These are phyloP conservation scores for Thraustochytrium striatum DNA, from an alignment of 352 stramenopile genomes.

Conservation along the genomic window DNA sequence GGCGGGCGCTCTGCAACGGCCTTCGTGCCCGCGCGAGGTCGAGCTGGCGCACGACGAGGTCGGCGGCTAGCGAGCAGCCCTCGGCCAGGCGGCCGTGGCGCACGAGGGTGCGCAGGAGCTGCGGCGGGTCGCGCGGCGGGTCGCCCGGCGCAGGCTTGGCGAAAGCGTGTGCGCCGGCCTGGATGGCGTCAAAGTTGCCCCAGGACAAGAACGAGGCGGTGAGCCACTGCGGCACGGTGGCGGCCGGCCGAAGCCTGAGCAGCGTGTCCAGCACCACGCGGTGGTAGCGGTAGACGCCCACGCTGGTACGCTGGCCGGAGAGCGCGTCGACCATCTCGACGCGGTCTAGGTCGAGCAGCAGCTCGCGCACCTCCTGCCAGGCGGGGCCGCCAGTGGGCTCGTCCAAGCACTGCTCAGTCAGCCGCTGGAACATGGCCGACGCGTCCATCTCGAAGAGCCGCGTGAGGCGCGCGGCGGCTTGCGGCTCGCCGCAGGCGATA, in stretches of 20 bases:
- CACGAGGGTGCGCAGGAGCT: slow-evolving; percentile 10
- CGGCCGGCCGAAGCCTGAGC: not conserved
- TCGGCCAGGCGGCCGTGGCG: not conserved
- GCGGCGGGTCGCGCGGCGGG: not conserved
- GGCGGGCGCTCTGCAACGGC: too few species aligned
- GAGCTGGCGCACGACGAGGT: slow-evolving; percentile 2
- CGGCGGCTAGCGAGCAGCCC: not conserved
- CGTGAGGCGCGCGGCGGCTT: slow-evolving; percentile 1
- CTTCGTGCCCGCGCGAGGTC: too few species aligned
- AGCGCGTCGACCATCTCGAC: not conserved
- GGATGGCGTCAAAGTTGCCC: slow-evolving; percentile 13
- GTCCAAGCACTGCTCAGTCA: slow-evolving; percentile 2
- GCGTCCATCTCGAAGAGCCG: slow-evolving; percentile 35
- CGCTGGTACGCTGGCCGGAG: not conserved
- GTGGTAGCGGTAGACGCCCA: slow-evolving; percentile 18
- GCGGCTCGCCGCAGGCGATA: not conserved
- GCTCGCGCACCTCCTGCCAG: not conserved
- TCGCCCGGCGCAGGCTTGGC: not conserved
- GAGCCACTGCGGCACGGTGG: slow-evolving; percentile 29
- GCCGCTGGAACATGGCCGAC: not conserved
- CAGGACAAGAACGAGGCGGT: not conserved
- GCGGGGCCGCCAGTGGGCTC: not conserved
- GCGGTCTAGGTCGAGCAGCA: not conserved
- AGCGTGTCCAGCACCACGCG: slow-evolving; percentile 30
- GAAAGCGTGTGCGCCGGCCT: slow-evolving; percentile 15